A percentile compares a stretch with the other conserved stretches of the same genome.
These are phyloP conservation scores for Solanum chaucha DNA, from an alignment of 257 asterid genomes.

Conservation along the genomic window DNA sequence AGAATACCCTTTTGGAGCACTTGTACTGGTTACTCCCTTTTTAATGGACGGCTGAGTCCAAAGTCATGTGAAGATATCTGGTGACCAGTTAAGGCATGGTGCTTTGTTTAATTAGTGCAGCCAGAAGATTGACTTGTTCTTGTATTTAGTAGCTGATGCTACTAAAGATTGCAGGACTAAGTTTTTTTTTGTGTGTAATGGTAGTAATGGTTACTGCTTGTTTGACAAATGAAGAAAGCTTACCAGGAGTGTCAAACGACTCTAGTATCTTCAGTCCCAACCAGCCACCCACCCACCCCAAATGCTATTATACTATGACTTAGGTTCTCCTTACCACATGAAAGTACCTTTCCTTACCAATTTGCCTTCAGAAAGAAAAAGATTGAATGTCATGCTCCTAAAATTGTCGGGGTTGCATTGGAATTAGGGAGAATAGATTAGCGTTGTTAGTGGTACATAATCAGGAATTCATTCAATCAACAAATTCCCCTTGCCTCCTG, in stretches of 20 bases:
- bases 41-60: not conserved
- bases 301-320: not conserved
- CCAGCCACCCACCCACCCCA: not conserved
- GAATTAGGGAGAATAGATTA: not conserved
- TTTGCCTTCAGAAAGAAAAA: not conserved
- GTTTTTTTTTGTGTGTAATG: not conserved
- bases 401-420: not conserved
- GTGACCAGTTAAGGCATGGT: not conserved
- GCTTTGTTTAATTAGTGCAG: not conserved
- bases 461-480: not conserved
- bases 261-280: not conserved
- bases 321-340: not conserved
- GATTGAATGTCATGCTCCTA: not conserved
- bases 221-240: not conserved
- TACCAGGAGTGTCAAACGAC: not conserved
- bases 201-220: not conserved
- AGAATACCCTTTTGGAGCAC: not conserved
- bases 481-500: not conserved
- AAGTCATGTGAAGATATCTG: not conserved
- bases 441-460: not conserved
- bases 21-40: not conserved
- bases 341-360: not conserved
- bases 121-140: not conserved
- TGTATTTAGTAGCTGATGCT: not conserved
- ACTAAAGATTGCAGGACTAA: not conserved